Percentiles rank a stretch among this genome's conserved stretches.
Conservation (phyloP, 1,284 basidiomycete genomes). For the Moesziomyces globuligerus region DNA sequence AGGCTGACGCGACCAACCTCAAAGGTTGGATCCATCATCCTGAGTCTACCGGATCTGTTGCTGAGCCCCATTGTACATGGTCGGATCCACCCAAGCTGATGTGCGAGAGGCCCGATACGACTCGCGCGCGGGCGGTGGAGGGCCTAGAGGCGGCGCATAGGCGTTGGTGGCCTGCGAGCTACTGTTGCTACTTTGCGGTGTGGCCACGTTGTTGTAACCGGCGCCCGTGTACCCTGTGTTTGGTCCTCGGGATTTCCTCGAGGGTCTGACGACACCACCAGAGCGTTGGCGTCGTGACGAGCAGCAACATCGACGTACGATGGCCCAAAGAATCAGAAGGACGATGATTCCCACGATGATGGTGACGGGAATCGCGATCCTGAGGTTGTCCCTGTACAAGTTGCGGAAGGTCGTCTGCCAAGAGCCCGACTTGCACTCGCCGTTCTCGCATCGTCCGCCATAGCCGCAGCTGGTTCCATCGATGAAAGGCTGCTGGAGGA, state of each 20-base stretch:
- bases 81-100: slow-evolving; percentile 39
- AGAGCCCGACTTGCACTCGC: slow-evolving; percentile 76
- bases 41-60: too few species aligned
- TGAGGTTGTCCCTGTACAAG: slow-evolving; percentile 64
- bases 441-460: slow-evolving; percentile 72
- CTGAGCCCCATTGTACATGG: too few species aligned
- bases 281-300: slow-evolving; percentile 5
- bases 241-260: slow-evolving; percentile 1
- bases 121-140: slow-evolving; percentile 15
- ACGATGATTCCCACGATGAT: slow-evolving; percentile 55
- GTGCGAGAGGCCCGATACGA: slow-evolving; percentile 11
- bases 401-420: slow-evolving; percentile 76
- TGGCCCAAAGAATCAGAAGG: slow-evolving; percentile 35
- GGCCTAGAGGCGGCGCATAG: slow-evolving; percentile 10
- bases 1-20: too few species aligned
- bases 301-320: slow-evolving; percentile 47
- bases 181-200: slow-evolving; percentile 12
- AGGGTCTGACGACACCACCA: not conserved
- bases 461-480: slow-evolving; percentile 86
- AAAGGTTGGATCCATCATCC: too few species aligned
- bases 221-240: slow-evolving; percentile 1
- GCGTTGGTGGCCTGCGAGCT: slow-evolving; percentile 4
- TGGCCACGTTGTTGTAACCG: slow-evolving; percentile 19
- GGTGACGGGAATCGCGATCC: slow-evolving; percentile 60
- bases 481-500: slow-evolving; percentile 78